Percentiles rank a stretch among this genome's conserved stretches.
These are phyloP conservation scores for Kalanchoe fedtschenkoi DNA, from an alignment of 164 flowering plant species.

Conservation along the genomic window DNA sequence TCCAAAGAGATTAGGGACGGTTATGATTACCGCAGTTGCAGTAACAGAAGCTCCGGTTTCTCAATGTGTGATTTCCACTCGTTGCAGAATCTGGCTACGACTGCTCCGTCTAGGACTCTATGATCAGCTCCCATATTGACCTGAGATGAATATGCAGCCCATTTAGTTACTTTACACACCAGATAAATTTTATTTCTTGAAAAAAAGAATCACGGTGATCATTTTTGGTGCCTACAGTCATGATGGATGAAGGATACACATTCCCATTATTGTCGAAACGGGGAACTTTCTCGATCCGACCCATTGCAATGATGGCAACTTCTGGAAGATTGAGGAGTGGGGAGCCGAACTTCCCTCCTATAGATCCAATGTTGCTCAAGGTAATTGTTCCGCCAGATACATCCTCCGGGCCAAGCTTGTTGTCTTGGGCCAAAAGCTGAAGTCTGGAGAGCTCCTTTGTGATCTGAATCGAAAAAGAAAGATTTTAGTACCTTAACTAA, in stretches of 20 bases:
- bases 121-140: slow-evolving; percentile 92
- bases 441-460: slow-evolving; percentile 77
- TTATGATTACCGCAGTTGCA: slow-evolving; percentile 13
- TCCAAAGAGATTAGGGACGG: too few relatives aligned
- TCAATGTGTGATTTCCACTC: slow-evolving; percentile 80
- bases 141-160: slow-evolving; percentile 25
- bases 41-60: slow-evolving; percentile 72
- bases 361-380: slow-evolving; percentile 88
- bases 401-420: slow-evolving; percentile 72
- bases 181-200: too few relatives aligned
- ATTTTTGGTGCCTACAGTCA: slow-evolving; percentile 45
- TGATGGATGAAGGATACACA: slow-evolving; percentile 59
- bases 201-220: background rate
- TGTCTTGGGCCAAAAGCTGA: slow-evolving; percentile 52
- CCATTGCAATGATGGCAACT: slow-evolving; percentile 86
- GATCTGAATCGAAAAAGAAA: slow-evolving; percentile 33
- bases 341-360: slow-evolving; percentile 88
- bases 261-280: slow-evolving; percentile 59
- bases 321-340: slow-evolving; percentile 87
- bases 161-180: background rate
- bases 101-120: slow-evolving; percentile 90
- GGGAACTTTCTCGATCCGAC: slow-evolving; percentile 70
- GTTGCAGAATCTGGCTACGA: slow-evolving; percentile 82
- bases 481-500: background rate
- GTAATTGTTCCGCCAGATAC: slow-evolving; percentile 85